Conservation (phyloP, 208 protist species). For the Leishmania lainsoni region DNA sequence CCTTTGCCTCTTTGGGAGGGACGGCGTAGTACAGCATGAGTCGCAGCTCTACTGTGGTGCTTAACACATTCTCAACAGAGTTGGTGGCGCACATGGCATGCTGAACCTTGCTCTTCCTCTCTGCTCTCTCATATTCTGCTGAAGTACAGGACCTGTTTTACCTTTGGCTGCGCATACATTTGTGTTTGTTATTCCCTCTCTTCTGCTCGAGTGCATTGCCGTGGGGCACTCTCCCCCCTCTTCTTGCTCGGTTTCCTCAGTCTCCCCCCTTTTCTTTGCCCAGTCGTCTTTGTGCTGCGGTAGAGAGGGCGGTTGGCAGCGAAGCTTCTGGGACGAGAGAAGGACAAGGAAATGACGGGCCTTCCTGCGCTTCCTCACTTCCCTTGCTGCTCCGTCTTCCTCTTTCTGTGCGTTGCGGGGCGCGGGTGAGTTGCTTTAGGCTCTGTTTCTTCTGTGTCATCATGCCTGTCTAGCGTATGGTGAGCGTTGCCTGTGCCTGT, state of each 20-base stretch:
- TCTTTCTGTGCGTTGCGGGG: too few relatives aligned
- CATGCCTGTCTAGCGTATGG: too few relatives aligned
- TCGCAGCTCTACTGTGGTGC: not conserved
- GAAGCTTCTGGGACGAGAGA: not conserved
- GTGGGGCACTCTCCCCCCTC: not conserved
- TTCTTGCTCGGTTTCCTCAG: not conserved
- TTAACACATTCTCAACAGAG: not conserved
- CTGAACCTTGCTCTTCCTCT: not conserved
- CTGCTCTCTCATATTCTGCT: not conserved
- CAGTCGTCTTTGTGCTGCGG: not conserved
- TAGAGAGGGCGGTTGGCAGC: not conserved
- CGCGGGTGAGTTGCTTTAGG: too few relatives aligned
- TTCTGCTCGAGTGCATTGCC: not conserved
- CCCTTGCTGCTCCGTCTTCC: not conserved
- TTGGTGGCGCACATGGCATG: not conserved
- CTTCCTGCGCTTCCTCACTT: not conserved
- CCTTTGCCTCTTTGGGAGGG: not conserved
- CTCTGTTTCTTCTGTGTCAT: too few relatives aligned
- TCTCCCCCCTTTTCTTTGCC: not conserved
- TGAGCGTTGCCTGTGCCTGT: too few relatives aligned
- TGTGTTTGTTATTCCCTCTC: not conserved
- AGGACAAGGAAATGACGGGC: too few relatives aligned
- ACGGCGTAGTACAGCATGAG: not conserved
- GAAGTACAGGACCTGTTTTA: too few relatives aligned
- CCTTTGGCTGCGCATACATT: too few relatives aligned